Conservation (phyloP, 2,329 filamentous ascomycete species). For the Grosmannia serpens region DNA sequence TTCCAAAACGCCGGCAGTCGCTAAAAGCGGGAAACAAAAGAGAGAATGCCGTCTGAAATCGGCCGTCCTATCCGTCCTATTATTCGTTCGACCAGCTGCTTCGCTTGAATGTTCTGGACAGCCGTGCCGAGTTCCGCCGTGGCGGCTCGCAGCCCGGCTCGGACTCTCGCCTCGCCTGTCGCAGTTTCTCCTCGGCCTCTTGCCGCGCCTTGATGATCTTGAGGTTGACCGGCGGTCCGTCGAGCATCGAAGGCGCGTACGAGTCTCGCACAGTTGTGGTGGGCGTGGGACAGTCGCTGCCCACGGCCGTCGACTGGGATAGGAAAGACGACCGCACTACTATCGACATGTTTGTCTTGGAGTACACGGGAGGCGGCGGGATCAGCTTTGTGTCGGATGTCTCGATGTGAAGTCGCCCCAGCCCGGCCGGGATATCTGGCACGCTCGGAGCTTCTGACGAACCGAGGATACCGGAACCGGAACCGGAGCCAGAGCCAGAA, state of each 20-base stretch:
- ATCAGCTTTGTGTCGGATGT: neutral
- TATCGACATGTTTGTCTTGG: neutral
- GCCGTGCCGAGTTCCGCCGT: slow-evolving; percentile 3
- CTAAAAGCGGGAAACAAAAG: neutral
- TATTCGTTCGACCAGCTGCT: neutral
- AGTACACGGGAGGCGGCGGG: neutral
- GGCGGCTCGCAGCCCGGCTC: neutral
- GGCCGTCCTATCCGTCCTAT: neutral
- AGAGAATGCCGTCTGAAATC: neutral
- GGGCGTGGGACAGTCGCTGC: neutral
- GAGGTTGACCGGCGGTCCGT: neutral
- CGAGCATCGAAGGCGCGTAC: neutral
- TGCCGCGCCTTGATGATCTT: slow-evolving; percentile 2
- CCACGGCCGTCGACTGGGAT: neutral
- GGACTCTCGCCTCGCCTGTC: slow-evolving; percentile 7
- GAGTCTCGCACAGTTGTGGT: neutral
- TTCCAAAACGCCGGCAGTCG: neutral
- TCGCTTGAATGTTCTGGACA: neutral
- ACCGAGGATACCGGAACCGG: neutral
- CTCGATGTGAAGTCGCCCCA: neutral
- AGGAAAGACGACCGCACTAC: neutral
- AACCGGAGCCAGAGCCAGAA: too few species aligned
- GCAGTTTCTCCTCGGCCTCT: slow-evolving; percentile 8
- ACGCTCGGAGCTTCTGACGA: neutral
- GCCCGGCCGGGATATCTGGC: neutral